Conservation (phyloP, 768 basidiomycete species). For the Coprinopsis cinerea region DNA sequence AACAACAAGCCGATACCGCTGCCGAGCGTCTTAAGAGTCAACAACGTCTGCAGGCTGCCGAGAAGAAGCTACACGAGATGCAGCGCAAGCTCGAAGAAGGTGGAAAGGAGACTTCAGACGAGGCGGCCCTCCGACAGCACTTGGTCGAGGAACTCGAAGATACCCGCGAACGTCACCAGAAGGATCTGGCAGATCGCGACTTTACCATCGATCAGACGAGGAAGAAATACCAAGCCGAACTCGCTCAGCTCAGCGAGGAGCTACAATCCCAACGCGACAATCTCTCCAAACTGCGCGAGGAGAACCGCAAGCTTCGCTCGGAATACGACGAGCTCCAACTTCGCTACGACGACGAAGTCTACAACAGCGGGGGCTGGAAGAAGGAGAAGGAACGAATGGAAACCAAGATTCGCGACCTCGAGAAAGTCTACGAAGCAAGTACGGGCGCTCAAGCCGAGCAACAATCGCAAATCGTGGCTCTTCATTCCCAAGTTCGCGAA, state of each 20-base stretch:
- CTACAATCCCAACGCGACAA: constrained; percentile 73
- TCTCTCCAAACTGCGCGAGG: constrained; percentile 72
- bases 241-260: constrained; percentile 78
- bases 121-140: constrained; percentile 57
- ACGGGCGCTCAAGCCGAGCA: constrained; percentile 71
- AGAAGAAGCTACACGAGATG: constrained; percentile 50
- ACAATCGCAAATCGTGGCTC: constrained; percentile 74
- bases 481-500: constrained; percentile 84
- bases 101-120: constrained; percentile 59
- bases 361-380: constrained; percentile 76
- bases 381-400: constrained; percentile 86
- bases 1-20: constrained; percentile 41
- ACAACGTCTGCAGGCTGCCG: constrained; percentile 42
- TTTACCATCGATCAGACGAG: constrained; percentile 74
- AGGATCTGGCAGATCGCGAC: constrained; percentile 76
- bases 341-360: constrained; percentile 71
- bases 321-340: constrained; percentile 73
- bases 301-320: constrained; percentile 70
- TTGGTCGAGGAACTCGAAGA: constrained; percentile 75
- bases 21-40: constrained; percentile 50
- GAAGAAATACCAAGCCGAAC: constrained; percentile 83
- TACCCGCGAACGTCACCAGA: constrained; percentile 70
- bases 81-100: constrained; percentile 63
- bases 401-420: constrained; percentile 71
- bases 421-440: constrained; percentile 70